Evolutionary conservation across 1,284 basidiomycete species (phyloP), one percentile per base, ranked within the genome.

Genomic region (Ganoderma lingzhi): DNA sequence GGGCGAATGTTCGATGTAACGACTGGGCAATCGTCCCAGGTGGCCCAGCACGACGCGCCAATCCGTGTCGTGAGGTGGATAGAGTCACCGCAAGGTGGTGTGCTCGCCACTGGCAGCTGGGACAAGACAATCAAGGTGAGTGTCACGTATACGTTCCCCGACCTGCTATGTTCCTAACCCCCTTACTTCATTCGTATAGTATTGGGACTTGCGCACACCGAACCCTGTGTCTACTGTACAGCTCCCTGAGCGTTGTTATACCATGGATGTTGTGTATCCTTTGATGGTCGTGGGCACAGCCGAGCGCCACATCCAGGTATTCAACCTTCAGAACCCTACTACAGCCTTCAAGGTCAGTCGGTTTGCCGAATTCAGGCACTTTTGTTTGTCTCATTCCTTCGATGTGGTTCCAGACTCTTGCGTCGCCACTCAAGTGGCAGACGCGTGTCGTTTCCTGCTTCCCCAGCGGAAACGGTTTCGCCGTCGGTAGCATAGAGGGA

Each of bases 271-370:
- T 17, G 88, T 88, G 68, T 94, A 92, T 77, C 94, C 94, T 0
- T 85, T 96, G n/a, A 88, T 97, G 83, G 96, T 98, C 39, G 94
- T 96, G 44, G 97, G 94, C n/a, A 97, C 95, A 8, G 97, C 97
- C 17, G 96, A 96, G 74, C 88, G 95, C 41, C 92, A 96, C 78
- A 91, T 99, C 68, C 90, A 95, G 78, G 93, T 98, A 65, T 94
- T 91, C 84, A 94, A 98, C 79, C 86, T 98, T 71, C 88, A 88
- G 66, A 95, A 93, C 79, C 96, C 96, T 0, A 90, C 87, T 30
- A 85, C 88, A 0, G 80, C 91, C 1, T 94, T 89, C 84, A 94
- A 94, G 83, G 93, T 93, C 12, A 41, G 44, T 41, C 3, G 28
- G 23, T 17, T 9, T 63, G 28, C 17, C 37, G 37, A 19, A 39